Percentiles rank a stretch among this genome's conserved stretches.
Conservation (phyloP, 2,329 filamentous ascomycete genomes). For the Aotearoamyces nothofagi region DNA sequence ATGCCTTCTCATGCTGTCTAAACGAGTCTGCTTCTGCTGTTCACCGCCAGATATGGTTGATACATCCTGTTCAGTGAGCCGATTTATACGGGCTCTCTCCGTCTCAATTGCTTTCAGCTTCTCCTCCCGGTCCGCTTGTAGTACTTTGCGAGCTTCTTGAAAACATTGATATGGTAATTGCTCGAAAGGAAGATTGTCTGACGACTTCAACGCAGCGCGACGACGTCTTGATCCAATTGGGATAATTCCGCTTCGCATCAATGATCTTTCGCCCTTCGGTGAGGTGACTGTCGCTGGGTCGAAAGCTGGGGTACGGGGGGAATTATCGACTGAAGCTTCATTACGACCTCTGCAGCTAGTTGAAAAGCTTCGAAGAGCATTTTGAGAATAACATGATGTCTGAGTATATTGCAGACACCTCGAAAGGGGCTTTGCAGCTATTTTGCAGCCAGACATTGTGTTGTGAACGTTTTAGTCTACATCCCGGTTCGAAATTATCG, state of each 20-base stretch:
- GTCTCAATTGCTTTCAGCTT: slow-evolving; percentile 61
- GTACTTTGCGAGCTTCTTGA: slow-evolving; percentile 79
- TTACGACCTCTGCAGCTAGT: slow-evolving; percentile 21
- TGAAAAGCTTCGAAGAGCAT: slow-evolving; percentile 14
- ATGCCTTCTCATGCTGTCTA: slow-evolving; percentile 56
- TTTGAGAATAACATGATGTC: slow-evolving; percentile 11
- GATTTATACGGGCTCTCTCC: slow-evolving; percentile 53
- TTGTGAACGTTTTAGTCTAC: too few species aligned
- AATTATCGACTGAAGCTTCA: slow-evolving; percentile 20
- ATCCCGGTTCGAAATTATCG: too few species aligned
- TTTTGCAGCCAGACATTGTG: slow-evolving; percentile 44
- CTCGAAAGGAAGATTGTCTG: slow-evolving; percentile 65
- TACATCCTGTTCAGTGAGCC: slow-evolving; percentile 42
- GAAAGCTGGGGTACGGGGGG: slow-evolving; percentile 25
- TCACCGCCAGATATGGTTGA: slow-evolving; percentile 45
- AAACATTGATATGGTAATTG: slow-evolving; percentile 95
- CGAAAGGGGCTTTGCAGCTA: slow-evolving; percentile 39
- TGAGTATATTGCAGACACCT: slow-evolving; percentile 32
- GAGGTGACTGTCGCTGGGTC: slow-evolving; percentile 57
- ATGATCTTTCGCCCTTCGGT: slow-evolving; percentile 45
- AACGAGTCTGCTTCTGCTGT: slow-evolving; percentile 44
- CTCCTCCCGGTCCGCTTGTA: slow-evolving; percentile 64
- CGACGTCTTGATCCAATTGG: slow-evolving; percentile 78
- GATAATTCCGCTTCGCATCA: slow-evolving; percentile 52
- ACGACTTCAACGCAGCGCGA: slow-evolving; percentile 52